phyloP scores from a whole-genome alignment of 176 grass and related monocot genomes.

The Tillandsia fasciculata region DNA sequence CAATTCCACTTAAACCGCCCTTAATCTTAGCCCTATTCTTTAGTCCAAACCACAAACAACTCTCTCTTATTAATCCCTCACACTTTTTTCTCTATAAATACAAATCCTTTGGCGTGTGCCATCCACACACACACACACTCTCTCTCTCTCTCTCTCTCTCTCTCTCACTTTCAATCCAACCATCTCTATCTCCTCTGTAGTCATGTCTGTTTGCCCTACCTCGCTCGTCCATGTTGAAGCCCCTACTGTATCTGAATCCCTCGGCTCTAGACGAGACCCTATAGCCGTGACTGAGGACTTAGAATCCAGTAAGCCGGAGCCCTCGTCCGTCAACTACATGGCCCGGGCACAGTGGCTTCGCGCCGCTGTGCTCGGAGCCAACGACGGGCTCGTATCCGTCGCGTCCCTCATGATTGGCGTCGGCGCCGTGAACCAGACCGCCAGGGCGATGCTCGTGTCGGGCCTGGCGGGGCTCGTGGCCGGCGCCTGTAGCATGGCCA shows the following conservation, averaged over 20 bases:
- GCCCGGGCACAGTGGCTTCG: conserved; percentile 93
- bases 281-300: background rate
- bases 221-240: conserved; percentile 33
- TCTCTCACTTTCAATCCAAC: background rate
- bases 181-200: background rate
- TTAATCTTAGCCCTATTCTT: too few species aligned
- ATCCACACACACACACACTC: conserved; percentile 25
- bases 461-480: conserved; percentile 75
- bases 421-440: conserved; percentile 37
- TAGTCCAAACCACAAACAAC: too few species aligned
- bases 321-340: conserved; percentile 40
- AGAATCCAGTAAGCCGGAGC: background rate
- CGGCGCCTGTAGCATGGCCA: conserved; percentile 96
- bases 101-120: conserved; percentile 37
- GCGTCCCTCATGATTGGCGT: conserved; percentile 91
- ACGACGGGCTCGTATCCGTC: conserved; percentile 89
- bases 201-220: conserved; percentile 36
- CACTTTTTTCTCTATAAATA: conserved; percentile 33
- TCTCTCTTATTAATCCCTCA: background rate
- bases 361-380: conserved; percentile 80
- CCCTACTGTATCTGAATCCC: background rate
- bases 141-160: background rate
- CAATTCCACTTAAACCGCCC: too few species aligned
- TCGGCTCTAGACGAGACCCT: background rate
- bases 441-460: conserved; percentile 62